Percentiles rank a stretch among this genome's conserved stretches.
Evolutionary conservation across 2,329 filamentous ascomycete genomes (phyloP).

Genomic region (Alternaria postmessia): DNA sequence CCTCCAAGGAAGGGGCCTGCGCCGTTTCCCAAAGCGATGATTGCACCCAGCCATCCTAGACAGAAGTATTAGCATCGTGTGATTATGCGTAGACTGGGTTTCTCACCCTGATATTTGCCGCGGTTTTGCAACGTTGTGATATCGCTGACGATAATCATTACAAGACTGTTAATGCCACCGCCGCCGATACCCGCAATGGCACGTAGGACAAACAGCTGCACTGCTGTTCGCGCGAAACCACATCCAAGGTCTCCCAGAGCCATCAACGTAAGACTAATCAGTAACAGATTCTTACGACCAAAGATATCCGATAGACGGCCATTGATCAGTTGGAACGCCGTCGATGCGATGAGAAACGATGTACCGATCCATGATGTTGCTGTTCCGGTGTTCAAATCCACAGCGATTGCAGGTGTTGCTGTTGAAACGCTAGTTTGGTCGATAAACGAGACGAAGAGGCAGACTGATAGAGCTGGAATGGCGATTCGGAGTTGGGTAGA

Average conservation of each 20-base stretch:
- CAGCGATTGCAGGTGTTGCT: constrained; percentile 47
- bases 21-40: constrained; percentile 30
- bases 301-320: constrained; percentile 70
- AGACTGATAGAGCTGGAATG: constrained; percentile 62
- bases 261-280: constrained; percentile 62
- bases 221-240: constrained; percentile 62
- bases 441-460: constrained; percentile 64
- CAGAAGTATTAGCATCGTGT: neutral
- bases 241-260: constrained; percentile 67
- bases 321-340: constrained; percentile 70
- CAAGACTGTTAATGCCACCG: constrained; percentile 62
- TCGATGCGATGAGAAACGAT: constrained; percentile 64
- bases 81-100: too few relatives aligned
- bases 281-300: constrained; percentile 56
- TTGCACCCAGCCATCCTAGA: constrained; percentile 25
- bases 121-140: constrained; percentile 45
- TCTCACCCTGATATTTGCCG: constrained; percentile 47
- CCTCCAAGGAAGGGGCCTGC: constrained; percentile 32
- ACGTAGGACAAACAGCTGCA: constrained; percentile 69
- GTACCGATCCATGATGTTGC: constrained; percentile 66
- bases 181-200: constrained; percentile 65
- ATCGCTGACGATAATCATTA: constrained; percentile 50
- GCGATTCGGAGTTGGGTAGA: constrained; percentile 60
- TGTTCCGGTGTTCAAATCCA: constrained; percentile 48
- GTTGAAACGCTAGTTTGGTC: constrained; percentile 65